Conservation (phyloP, 768 basidiomycete species). For the Psilocybe tampanensis region DNA sequence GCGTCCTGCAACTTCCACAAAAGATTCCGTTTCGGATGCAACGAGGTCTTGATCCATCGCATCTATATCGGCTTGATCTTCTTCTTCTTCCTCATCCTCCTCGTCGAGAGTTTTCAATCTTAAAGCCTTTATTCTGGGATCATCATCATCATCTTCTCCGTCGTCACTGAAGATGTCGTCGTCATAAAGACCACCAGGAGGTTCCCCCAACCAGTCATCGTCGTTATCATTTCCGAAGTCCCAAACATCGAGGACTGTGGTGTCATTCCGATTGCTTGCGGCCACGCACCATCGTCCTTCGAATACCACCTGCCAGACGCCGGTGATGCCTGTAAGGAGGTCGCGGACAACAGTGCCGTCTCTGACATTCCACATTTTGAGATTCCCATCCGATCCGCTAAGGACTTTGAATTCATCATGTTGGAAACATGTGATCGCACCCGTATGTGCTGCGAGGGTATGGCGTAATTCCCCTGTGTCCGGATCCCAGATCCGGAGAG, state of each 20-base stretch:
- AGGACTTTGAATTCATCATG: constrained; percentile 98
- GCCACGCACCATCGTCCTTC: constrained; percentile 94
- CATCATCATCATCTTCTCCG: constrained; percentile 49
- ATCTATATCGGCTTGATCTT: constrained; percentile 63
- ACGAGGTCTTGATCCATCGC: constrained; percentile 75
- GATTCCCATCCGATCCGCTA: constrained; percentile 91
- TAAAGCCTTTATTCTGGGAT: constrained; percentile 16
- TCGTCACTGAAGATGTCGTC: constrained; percentile 61
- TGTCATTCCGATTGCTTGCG: constrained; percentile 80
- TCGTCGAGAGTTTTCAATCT: constrained; percentile 13
- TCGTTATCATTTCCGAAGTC: constrained; percentile 80
- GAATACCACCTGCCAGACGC: constrained; percentile 98
- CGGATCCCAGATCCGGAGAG: constrained; percentile 93
- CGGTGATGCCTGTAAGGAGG: constrained; percentile 86
- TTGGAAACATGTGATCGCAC: constrained; percentile 99
- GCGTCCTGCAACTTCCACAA: constrained; percentile 23
- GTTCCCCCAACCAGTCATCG: constrained; percentile 84
- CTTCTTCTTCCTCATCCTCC: constrained; percentile 41
- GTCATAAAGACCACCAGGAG: constrained; percentile 74
- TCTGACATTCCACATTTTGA: constrained; percentile 97
- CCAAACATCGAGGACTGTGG: constrained; percentile 87
- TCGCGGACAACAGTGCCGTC: constrained; percentile 88
- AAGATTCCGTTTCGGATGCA: constrained; percentile 44
- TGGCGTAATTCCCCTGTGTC: constrained; percentile 78
- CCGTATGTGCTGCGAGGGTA: constrained; percentile 87